Base-by-base conservation (phyloP, 441 rosid species). In the Geranium incanum region DNA sequence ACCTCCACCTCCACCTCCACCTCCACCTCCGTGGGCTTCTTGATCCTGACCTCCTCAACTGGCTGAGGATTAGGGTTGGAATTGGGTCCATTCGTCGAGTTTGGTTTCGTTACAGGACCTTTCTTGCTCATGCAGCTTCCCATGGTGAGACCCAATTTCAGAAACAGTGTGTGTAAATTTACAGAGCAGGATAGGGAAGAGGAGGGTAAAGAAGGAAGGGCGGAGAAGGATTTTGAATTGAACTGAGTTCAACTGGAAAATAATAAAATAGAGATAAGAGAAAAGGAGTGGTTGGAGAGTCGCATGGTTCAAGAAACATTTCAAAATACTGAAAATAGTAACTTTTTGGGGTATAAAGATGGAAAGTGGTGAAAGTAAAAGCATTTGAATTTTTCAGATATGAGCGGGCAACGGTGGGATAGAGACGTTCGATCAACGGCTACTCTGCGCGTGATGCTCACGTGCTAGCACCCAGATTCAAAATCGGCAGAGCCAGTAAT, bases 71-170 rank as follows among this genome's bases (percentile, higher is more conserved):
- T 9, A 1, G 52, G 52, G 13, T 11, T 45, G 52, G 13, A n/a
- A 12, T 6, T 11, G 13, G 1, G 15, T 45, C 13, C 13, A 45
- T 38, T 38, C 41, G n/a, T 45, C 13, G 52, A n/a, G 52, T 45
- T n/a, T 1, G 52, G 52, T 45, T 1, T 45, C 3, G 52, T 45
- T 45, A n/a, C 52, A 68, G 77, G 77, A 1, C 74, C 72, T 75
- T 86, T 88, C 83, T 82, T 88, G 80, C 93, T 90, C 41, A 88
- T 69, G 79, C 93, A 90, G 77, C 80, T 76, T 55, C 96, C 96
- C 96, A 90, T 86, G 57, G 33, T 9, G 19, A 67, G 28, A 57
- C 63, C 48, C 38, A 55, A 59, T 75, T n/a, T 38, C 4, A 39
- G 33, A 63, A 68, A 57, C 60, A 55, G 63, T 67, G 66, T 45